These are phyloP conservation scores for Rhizopogon sp. DNA, from an alignment of 768 basidiomycete species.

Conservation along the genomic window DNA sequence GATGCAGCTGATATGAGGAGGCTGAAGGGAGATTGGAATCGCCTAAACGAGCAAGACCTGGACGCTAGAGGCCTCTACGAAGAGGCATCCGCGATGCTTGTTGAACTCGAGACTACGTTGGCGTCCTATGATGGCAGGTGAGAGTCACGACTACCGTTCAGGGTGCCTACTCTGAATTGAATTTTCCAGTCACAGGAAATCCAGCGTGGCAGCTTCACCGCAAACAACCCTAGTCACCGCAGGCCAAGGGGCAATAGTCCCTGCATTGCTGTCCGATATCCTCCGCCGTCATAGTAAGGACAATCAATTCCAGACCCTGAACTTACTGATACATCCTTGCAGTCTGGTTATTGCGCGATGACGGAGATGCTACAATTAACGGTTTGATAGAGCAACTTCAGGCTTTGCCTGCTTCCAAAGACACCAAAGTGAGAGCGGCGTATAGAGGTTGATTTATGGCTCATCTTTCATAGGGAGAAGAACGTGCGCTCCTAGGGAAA, in stretches of 20 bases:
- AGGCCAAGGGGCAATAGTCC: slow-evolving; percentile 49
- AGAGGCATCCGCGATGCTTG: slow-evolving; percentile 52
- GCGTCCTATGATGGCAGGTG: slow-evolving; percentile 50
- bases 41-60: slow-evolving; percentile 26
- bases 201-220: slow-evolving; percentile 30
- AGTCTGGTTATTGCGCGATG: slow-evolving; percentile 69
- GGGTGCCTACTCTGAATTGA: background rate
- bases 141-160: slow-evolving; percentile 7
- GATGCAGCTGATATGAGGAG: slow-evolving; percentile 55
- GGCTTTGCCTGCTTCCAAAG: slow-evolving; percentile 49
- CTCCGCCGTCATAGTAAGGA: slow-evolving; percentile 65
- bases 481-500: slow-evolving; percentile 68
- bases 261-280: slow-evolving; percentile 54
- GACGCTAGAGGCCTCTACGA: slow-evolving; percentile 52
- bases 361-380: slow-evolving; percentile 46
- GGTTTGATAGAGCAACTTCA: slow-evolving; percentile 53
- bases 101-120: slow-evolving; percentile 56
- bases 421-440: slow-evolving; percentile 45
- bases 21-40: slow-evolving; percentile 49
- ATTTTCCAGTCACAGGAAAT: slow-evolving; percentile 38
- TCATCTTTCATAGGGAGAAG: slow-evolving; percentile 54
- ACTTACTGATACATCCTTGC: slow-evolving; percentile 1
- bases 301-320: background rate
- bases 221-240: slow-evolving; percentile 15
- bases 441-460: background rate